phyloP scores from a whole-genome alignment of 306 rosid genomes.

The Herpetospermum pedunculosum region DNA sequence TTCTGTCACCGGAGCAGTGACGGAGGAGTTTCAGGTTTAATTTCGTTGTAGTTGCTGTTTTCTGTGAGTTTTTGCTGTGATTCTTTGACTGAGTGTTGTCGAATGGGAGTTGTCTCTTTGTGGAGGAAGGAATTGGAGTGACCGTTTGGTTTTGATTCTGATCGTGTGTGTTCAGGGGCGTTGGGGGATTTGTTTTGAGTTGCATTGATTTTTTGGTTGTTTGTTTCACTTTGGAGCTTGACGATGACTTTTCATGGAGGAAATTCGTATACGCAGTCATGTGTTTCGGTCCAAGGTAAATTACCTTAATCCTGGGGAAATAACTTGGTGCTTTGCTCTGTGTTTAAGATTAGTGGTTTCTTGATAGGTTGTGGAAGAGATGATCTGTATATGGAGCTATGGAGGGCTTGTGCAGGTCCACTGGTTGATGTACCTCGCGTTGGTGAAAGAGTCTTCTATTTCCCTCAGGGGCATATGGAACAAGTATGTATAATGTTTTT shows the following conservation, averaged over 20 bases:
- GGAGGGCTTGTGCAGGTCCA: slow-evolving; percentile 88
- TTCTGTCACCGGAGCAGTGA: not conserved
- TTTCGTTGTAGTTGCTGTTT: not conserved
- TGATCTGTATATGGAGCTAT: slow-evolving; percentile 52
- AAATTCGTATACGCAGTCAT: slow-evolving; percentile 27
- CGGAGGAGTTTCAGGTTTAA: not conserved
- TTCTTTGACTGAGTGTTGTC: not conserved
- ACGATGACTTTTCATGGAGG: slow-evolving; percentile 53
- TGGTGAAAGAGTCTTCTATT: slow-evolving; percentile 63
- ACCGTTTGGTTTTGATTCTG: not conserved
- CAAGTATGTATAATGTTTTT: slow-evolving; percentile 32
- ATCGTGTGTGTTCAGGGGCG: not conserved
- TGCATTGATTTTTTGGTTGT: slow-evolving; percentile 11
- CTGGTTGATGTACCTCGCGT: slow-evolving; percentile 62
- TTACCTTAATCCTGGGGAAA: not conserved
- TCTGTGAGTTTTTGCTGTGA: not conserved
- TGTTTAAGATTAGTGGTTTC: not conserved
- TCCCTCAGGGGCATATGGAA: slow-evolving; percentile 95
- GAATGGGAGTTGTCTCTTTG: not conserved
- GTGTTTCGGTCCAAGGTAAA: slow-evolving; percentile 51
- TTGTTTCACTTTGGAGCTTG: slow-evolving; percentile 25
- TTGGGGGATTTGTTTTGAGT: not conserved
- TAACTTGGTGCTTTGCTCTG: not conserved
- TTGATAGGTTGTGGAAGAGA: slow-evolving; percentile 32
- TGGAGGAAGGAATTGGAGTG: not conserved